These are phyloP conservation scores for Pleurotus salmoneostramineus DNA, from an alignment of 768 basidiomycete species.

Conservation along the genomic window DNA sequence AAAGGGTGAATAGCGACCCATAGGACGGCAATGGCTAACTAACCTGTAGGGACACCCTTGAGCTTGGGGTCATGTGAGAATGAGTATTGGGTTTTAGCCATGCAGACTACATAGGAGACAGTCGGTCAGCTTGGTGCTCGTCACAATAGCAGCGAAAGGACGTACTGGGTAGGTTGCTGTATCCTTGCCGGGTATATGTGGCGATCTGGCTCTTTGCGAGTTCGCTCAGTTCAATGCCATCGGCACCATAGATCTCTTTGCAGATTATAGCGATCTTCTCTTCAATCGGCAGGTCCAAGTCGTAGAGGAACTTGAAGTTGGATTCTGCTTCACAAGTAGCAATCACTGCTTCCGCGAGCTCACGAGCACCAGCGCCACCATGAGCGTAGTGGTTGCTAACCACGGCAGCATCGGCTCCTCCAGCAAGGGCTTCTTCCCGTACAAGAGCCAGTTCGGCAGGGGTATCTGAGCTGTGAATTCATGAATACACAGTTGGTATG, in stretches of 20 bases:
- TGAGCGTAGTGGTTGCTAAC: conserved; percentile 98
- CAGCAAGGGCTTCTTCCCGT: conserved; percentile 71
- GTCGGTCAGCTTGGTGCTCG: background rate
- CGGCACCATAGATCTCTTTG: conserved; percentile 92
- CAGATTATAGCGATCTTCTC: conserved; percentile 87
- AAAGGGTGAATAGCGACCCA: background rate
- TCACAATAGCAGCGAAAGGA: background rate
- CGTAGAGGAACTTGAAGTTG: conserved; percentile 91
- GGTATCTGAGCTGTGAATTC: conserved; percentile 69
- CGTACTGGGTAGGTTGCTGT: conserved; percentile 68
- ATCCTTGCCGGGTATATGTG: conserved; percentile 90
- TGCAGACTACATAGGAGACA: conserved; percentile 69
- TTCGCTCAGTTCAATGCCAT: conserved; percentile 84
- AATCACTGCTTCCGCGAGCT: conserved; percentile 91
- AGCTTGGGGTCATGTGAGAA: conserved; percentile 92
- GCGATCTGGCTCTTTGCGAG: conserved; percentile 83
- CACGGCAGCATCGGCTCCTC: conserved; percentile 92
- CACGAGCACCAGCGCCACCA: conserved; percentile 87
- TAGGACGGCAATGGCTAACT: background rate
- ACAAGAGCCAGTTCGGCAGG: conserved; percentile 85
- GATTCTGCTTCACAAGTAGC: conserved; percentile 79
- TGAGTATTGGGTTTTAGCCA: conserved; percentile 98
- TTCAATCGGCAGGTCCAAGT: conserved; percentile 76
- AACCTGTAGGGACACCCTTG: conserved; percentile 76
- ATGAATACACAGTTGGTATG: conserved; percentile 2